Evolutionary conservation across 2,329 filamentous ascomycete genomes (phyloP).

Genomic region (Xylariaceae sp.): DNA sequence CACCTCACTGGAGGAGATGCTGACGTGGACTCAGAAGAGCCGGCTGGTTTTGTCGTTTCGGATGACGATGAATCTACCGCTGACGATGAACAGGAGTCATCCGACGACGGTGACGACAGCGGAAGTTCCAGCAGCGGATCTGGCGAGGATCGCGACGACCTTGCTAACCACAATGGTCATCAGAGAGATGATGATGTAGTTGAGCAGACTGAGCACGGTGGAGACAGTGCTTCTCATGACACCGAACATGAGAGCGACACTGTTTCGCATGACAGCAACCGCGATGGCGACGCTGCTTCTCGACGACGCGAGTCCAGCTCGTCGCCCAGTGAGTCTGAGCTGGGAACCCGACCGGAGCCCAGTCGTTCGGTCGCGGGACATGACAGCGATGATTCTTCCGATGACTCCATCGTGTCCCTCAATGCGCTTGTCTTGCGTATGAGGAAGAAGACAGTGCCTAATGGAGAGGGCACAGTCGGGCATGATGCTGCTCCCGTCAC

Average conservation of each 20-base stretch:
- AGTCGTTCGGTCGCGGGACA: slow-evolving; percentile 2
- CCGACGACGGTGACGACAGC: neutral
- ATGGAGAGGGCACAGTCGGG: neutral
- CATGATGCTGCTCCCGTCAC: too few relatives aligned
- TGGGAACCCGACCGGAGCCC: neutral
- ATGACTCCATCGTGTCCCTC: slow-evolving; percentile 14
- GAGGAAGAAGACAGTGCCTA: neutral
- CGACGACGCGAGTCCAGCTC: too few relatives aligned
- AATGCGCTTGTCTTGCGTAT: slow-evolving; percentile 5
- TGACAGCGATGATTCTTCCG: slow-evolving; percentile 1
- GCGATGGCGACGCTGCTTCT: too few relatives aligned
- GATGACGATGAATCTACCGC: slow-evolving; percentile 18
- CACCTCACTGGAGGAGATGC: slow-evolving; percentile 12
- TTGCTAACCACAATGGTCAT: too few relatives aligned
- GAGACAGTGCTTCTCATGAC: too few relatives aligned
- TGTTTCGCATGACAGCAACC: too few relatives aligned
- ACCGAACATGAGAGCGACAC: too few relatives aligned
- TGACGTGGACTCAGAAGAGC: slow-evolving; percentile 13
- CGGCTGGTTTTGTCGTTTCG: slow-evolving; percentile 22
- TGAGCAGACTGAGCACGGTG: neutral
- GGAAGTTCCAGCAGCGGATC: neutral
- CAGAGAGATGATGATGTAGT: too few relatives aligned
- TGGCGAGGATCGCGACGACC: too few relatives aligned
- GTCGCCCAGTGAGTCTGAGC: neutral
- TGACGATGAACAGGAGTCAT: slow-evolving; percentile 1